These are phyloP conservation scores for Solanum peruvianum DNA, from an alignment of 257 asterid genomes.

Conservation along the genomic window DNA sequence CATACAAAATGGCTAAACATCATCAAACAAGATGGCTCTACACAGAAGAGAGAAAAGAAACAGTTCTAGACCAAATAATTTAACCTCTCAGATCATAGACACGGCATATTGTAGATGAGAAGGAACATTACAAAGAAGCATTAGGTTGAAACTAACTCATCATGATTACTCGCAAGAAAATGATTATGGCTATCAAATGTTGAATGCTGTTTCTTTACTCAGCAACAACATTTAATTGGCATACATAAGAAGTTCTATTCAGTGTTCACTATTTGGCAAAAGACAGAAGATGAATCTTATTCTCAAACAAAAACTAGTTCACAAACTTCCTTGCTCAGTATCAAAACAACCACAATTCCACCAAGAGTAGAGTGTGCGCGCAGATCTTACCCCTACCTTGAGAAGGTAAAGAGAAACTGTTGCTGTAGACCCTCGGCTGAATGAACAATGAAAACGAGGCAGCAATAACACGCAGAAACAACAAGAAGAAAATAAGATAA, in stretches of 20 bases:
- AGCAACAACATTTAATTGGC: background rate
- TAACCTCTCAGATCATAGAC: background rate
- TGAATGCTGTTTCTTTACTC: background rate
- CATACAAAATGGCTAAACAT: background rate
- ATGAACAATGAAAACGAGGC: background rate
- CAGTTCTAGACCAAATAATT: background rate
- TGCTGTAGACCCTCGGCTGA: background rate
- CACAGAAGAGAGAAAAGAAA: background rate
- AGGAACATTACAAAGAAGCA: background rate
- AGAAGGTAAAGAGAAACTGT: background rate
- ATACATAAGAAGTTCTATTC: background rate
- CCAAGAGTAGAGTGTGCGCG: background rate
- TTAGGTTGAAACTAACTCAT: background rate
- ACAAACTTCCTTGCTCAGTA: background rate
- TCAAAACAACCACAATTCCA: background rate
- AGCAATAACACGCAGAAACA: background rate
- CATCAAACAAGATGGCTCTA: background rate
- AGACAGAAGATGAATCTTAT: background rate
- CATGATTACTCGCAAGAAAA: background rate
- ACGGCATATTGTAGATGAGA: background rate
- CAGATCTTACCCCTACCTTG: background rate
- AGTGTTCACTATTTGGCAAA: background rate
- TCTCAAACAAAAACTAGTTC: background rate
- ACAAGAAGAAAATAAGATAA: background rate
- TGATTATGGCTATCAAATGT: background rate